Evolutionary conservation across 345 rosid genomes (phyloP).

Genomic region (Arabis alpina): DNA sequence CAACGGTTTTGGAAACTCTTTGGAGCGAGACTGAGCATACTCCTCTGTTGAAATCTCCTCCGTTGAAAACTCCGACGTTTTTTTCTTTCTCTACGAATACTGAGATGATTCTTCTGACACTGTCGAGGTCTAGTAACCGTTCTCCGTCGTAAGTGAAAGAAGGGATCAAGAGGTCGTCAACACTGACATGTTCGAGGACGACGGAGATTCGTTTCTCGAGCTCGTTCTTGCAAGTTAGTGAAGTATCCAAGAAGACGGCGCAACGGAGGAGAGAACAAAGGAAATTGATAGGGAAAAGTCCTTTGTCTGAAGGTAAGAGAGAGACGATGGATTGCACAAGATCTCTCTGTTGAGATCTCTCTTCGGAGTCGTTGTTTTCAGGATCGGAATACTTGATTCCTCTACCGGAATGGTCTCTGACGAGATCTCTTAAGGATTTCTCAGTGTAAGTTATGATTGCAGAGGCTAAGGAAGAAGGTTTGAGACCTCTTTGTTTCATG

Average conservation of each 20-base stretch:
- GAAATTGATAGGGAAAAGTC: slow-evolving; percentile 74
- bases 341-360: slow-evolving; percentile 56
- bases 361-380: slow-evolving; percentile 41
- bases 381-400: slow-evolving; percentile 48
- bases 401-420: slow-evolving; percentile 79
- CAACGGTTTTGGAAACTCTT: slow-evolving; percentile 76
- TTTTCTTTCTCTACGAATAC: slow-evolving; percentile 84
- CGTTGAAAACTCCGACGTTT: slow-evolving; percentile 74
- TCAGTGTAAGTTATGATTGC: slow-evolving; percentile 74
- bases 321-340: slow-evolving; percentile 71
- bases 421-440: slow-evolving; percentile 78
- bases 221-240: slow-evolving; percentile 64
- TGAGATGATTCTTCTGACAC: slow-evolving; percentile 74
- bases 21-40: slow-evolving; percentile 52
- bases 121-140: slow-evolving; percentile 74
- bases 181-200: slow-evolving; percentile 75
- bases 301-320: slow-evolving; percentile 73
- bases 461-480: slow-evolving; percentile 62
- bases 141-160: slow-evolving; percentile 92
- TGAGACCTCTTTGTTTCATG: slow-evolving; percentile 75
- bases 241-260: slow-evolving; percentile 66
- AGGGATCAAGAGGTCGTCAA: slow-evolving; percentile 75
- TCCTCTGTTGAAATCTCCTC: slow-evolving; percentile 61
- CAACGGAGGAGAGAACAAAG: slow-evolving; percentile 92
- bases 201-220: slow-evolving; percentile 77